Percentiles rank a stretch among this genome's conserved stretches.
Evolutionary conservation across 2,329 filamentous ascomycete genomes (phyloP).

Genomic region (Epichloe coenophiala): DNA sequence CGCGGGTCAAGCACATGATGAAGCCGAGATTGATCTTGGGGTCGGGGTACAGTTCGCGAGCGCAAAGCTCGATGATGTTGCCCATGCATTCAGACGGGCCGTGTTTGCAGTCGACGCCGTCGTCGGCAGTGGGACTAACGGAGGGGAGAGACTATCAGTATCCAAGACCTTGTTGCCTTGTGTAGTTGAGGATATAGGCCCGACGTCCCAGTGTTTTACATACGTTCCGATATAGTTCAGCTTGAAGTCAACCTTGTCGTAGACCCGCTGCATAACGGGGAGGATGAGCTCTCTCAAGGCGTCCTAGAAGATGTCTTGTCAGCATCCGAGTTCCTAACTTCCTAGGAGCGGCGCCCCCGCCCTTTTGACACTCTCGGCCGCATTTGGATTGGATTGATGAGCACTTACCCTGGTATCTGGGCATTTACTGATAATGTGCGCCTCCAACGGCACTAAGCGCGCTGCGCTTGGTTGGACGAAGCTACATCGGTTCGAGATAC

Average conservation of each 20-base stretch:
- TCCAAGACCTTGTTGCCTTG: too few relatives aligned
- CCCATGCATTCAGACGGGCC: constrained; percentile 82
- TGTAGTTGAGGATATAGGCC: too few relatives aligned
- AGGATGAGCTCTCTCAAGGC: constrained; percentile 72
- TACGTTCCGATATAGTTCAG: constrained; percentile 81
- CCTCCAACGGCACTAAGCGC: constrained; percentile 61
- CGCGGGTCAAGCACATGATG: constrained; percentile 71
- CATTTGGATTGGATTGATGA: not conserved
- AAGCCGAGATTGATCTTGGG: constrained; percentile 86
- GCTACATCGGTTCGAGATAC: not conserved
- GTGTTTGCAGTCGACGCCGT: constrained; percentile 79
- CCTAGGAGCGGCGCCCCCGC: not conserved
- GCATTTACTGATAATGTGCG: constrained; percentile 96
- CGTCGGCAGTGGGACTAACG: constrained; percentile 53
- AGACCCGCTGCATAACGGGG: constrained; percentile 70
- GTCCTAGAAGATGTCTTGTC: constrained; percentile 28
- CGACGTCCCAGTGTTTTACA: constrained; percentile 13
- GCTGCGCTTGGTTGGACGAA: not conserved
- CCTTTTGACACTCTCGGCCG: not conserved
- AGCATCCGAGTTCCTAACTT: not conserved
- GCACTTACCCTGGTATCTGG: constrained; percentile 59
- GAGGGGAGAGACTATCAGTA: too few relatives aligned
- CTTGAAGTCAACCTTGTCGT: constrained; percentile 78
- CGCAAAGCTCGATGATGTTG: constrained; percentile 89
- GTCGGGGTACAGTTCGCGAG: constrained; percentile 66